Conservation (phyloP, 768 basidiomycete species). For the Mrakia blollopis region DNA sequence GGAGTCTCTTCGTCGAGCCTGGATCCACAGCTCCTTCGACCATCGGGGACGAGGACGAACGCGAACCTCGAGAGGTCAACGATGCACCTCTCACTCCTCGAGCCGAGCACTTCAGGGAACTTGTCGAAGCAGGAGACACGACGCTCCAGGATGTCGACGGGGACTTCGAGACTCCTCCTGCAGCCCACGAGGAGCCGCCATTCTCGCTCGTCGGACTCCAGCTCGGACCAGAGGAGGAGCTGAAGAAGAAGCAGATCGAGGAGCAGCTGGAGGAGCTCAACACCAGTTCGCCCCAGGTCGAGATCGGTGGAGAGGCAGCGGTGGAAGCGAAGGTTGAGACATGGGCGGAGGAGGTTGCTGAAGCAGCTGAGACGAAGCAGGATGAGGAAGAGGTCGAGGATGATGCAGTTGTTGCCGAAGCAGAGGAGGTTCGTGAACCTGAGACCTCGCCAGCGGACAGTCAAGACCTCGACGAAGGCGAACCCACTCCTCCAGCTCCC, state of each 20-base stretch:
- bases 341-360: slow-evolving; percentile 12
- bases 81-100: slow-evolving; percentile 20
- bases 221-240: neutral
- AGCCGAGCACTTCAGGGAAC: slow-evolving; percentile 12
- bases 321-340: slow-evolving; percentile 17
- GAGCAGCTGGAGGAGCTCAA: slow-evolving; percentile 4
- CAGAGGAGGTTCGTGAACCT: neutral
- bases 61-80: neutral
- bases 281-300: neutral
- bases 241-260: neutral
- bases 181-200: neutral
- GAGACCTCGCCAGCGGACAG: neutral
- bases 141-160: neutral
- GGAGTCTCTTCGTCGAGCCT: slow-evolving; percentile 2
- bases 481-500: neutral
- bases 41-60: neutral
- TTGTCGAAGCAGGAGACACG: neutral
- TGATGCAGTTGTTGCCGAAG: neutral
- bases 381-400: neutral
- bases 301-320: slow-evolving; percentile 14
- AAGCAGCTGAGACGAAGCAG: neutral
- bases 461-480: neutral
- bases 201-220: neutral
- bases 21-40: neutral
- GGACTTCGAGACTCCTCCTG: slow-evolving; percentile 1